Base-by-base conservation (phyloP, 2,329 filamentous ascomycete species). In the Fusarium tupiense region DNA sequence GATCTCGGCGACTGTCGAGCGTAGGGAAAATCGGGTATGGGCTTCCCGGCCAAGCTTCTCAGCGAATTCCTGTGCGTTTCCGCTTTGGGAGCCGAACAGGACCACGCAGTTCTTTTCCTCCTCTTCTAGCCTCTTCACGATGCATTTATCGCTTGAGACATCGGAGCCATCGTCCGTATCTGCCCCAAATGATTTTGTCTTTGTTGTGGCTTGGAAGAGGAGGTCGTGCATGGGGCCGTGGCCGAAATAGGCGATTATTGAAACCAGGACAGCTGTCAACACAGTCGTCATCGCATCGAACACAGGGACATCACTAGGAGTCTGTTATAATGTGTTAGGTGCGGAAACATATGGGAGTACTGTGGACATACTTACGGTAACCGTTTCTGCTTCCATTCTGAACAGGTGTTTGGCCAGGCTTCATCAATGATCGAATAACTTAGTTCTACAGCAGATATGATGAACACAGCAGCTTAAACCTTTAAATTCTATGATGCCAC, bases 121-220 rank as follows among this genome's bases (percentile, higher is more conserved):
- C n/a, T 53, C 47, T 20, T 50, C 22, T 2, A 50, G 11, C 8
- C 22, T n/a, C 8, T 19, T 50, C 0, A 50, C 14, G 2, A 50
- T 33, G 2, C 29, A 50, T n/a, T 12, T n/a, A 12, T n/a, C 10
- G 11, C 47, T 33, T 5, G 47, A 19, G 7, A 50, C 16, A 50
- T 50, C 22, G 7, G 22, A n/a, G 1, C 13, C 10, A 2, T n/a
- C 16, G 3, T 33, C 29, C 0, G 7, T 19, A 13, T 50, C 47
- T 19, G 11, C 14, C 14, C 29, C 22, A 1, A 50, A 1, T 12
- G 47, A 2, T 2, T n/a, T 33, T 5, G 29, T 6, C 22, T 50
- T 50, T 9, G 47, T 17, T 8, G 20, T 9, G 10, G 10, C 3
- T 13, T n/a, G 29, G 20, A 31, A 31, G 10, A 50, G 7, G 5